phyloP scores from a whole-genome alignment of 495 filamentous ascomycete species.

The Penicillium crystallinum region DNA sequence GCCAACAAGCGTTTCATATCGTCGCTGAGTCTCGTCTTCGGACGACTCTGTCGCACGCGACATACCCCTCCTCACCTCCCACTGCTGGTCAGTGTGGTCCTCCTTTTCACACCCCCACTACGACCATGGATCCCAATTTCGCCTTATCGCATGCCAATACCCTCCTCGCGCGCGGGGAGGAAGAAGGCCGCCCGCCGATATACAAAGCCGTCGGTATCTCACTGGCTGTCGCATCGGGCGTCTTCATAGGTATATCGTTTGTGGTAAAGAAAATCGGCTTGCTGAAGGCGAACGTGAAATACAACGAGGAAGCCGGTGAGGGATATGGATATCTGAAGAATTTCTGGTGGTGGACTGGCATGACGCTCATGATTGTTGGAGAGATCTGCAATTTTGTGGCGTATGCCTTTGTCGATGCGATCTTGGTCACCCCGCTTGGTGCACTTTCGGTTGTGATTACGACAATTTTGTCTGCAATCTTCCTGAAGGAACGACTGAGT shows the following conservation, averaged over 20 bases:
- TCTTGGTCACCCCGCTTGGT: constrained; percentile 89
- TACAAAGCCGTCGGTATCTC: constrained; percentile 89
- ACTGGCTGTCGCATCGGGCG: constrained; percentile 79
- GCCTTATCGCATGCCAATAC: constrained; percentile 38
- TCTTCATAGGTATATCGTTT: constrained; percentile 94
- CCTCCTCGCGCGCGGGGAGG: constrained; percentile 44
- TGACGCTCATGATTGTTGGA: constrained; percentile 95
- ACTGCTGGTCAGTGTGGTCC: constrained; percentile 27
- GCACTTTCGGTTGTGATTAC: constrained; percentile 95
- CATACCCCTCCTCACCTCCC: constrained; percentile 5
- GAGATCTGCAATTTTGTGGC: constrained; percentile 98
- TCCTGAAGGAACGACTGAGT: constrained; percentile 90
- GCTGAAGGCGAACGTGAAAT: constrained; percentile 90
- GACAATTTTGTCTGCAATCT: constrained; percentile 88
- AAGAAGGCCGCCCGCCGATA: constrained; percentile 45
- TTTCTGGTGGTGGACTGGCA: constrained; percentile 89
- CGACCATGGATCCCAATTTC: constrained; percentile 41
- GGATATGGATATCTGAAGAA: constrained; percentile 99
- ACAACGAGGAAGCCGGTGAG: constrained; percentile 92
- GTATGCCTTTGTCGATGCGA: constrained; percentile 95
- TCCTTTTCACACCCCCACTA: background rate
- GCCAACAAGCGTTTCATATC: constrained; percentile 22
- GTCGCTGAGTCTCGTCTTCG: constrained; percentile 25
- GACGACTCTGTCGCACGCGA: constrained; percentile 18
- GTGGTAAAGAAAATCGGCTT: constrained; percentile 92